Base-by-base conservation (phyloP, 257 asterid species). In the Mentha longifolia region DNA sequence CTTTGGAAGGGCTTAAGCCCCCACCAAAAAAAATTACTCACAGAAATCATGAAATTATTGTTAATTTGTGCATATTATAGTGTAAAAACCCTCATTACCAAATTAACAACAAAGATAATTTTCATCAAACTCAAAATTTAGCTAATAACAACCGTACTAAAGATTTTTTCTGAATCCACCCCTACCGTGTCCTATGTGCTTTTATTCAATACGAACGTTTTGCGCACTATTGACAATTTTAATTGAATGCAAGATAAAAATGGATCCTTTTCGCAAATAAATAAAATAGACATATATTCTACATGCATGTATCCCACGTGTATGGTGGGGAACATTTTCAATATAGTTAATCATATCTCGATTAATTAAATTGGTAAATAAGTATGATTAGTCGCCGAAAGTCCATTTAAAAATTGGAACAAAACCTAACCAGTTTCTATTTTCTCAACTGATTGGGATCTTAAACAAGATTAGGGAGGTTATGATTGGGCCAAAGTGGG, bases 301-400 rank as follows among this genome's bases (percentile, higher is more conserved):
- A 16, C 28, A 17, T 13, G 39, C 59, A 47, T 43, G 16, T 35
- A 56, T 69, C 57, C 50, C 75, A 71, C 61, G 28, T 35, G 61
- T 71, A 17, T 58, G 61, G 68, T 58, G 68, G 68, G 42, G 12
- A 5, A 30, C 7, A 25, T 16, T 71, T 17, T 19, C 3, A 6
- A 64, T 6, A 3, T 6, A 3, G 12, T 11, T 47, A 20, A 19
- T 50, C 13, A 7, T 15, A 35, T 37, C 4, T 30, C 0, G 45
- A 54, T 28, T 47, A 7, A 1, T 46, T 65, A 45, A 47, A 47
- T 9, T 5, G 7, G 2, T 8, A 54, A 9, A 20, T 3, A 16
- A 17, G 49, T 28, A 45, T 14, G 10, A 58, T 58, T 67, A 20
- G 37, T n/a, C 22, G 31, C 61, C 43, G 30, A 25, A 63, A 65